phyloP scores from a whole-genome alignment of 2,329 filamentous ascomycete species.

The Alternaria sp. region DNA sequence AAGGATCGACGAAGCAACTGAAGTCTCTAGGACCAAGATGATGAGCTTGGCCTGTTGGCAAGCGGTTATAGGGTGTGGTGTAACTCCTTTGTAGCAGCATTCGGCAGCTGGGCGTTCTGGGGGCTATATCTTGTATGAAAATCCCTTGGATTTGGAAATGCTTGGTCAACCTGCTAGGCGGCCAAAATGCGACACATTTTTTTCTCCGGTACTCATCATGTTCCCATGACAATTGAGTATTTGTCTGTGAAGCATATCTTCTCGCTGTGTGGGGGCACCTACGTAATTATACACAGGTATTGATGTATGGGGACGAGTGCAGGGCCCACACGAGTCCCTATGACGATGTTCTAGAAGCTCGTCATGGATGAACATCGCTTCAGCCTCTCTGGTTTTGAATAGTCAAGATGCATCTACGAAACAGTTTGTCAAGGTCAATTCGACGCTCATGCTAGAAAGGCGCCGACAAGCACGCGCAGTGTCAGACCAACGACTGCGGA shows the following conservation, averaged over 20 bases:
- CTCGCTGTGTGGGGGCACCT: conserved; percentile 17
- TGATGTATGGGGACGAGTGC: conserved; percentile 6
- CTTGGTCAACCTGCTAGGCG: conserved; percentile 12
- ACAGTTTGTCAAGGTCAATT: not conserved
- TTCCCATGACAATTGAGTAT: not conserved
- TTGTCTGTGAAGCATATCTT: conserved; percentile 7
- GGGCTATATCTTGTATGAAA: conserved; percentile 6
- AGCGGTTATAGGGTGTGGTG: conserved; percentile 8
- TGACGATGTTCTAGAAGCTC: conserved; percentile 25
- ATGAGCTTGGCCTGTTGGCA: conserved; percentile 1
- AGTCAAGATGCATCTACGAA: not conserved
- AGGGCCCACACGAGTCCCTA: conserved; percentile 26
- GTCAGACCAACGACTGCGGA: conserved; percentile 3
- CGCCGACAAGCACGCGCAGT: not conserved
- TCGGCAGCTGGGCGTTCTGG: conserved; percentile 42
- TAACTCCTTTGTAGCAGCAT: conserved; percentile 37
- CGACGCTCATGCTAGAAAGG: not conserved
- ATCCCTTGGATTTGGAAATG: conserved; percentile 13
- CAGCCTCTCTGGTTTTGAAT: not conserved
- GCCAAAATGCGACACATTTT: conserved; percentile 13
- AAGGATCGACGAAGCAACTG: not conserved
- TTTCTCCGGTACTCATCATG: not conserved
- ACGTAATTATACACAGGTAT: conserved; percentile 21
- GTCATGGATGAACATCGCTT: not conserved
- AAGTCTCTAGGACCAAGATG: conserved; percentile 1